Evolutionary conservation across 2,329 filamentous ascomycete species (phyloP), one percentile per base, ranked within the genome.

Genomic region (Pezizomycotina sp.): DNA sequence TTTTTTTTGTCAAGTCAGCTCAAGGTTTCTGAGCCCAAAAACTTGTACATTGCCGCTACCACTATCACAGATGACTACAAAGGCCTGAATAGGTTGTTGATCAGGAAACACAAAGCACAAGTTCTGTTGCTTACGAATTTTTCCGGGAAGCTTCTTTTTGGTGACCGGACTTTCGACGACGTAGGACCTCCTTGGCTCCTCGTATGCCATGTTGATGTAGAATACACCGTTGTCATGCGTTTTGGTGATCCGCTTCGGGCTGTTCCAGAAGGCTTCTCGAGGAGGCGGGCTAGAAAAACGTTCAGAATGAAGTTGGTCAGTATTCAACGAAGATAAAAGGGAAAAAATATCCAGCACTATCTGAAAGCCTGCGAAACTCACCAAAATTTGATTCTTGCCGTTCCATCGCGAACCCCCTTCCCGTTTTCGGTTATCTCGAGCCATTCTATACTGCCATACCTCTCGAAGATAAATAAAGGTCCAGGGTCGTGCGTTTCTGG

Each of bases 211-310:
- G 2, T 53, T 51, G 6, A 55, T 44, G 1, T 49, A 47, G 6
- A 55, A 56, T 2, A 45, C 47, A 2, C 45, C 45, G 7, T 18
- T 28, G 4, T 26, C 31, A 30, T 34, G 15, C 14, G 24, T 29
- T n/a, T 27, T 21, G 3, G 6, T 16, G 12, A 34, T 3, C n/a
- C 14, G 21, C 3, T 24, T 3, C 1, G 15, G 16, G 7, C 37
- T 14, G 5, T 33, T 32, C 68, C 71, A 74, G 48, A 75, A 74
- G 1, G 58, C 51, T 3, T 47, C 47, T 6, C 48, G 28, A 0
- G 71, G 70, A 0, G 69, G 66, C 0, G 72, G 71, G 12, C 59
- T 59, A 23, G 29, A 25, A 7, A 12, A 36, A 14, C 7, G 29
- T 37, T 15, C 6, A 15, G n/a, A n/a, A n/a, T n/a, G n/a, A n/a